A percentile compares a stretch with the other conserved stretches of the same genome.
phyloP scores from a whole-genome alignment of 2,329 filamentous ascomycete genomes.

The Exserohilum rostratum region DNA sequence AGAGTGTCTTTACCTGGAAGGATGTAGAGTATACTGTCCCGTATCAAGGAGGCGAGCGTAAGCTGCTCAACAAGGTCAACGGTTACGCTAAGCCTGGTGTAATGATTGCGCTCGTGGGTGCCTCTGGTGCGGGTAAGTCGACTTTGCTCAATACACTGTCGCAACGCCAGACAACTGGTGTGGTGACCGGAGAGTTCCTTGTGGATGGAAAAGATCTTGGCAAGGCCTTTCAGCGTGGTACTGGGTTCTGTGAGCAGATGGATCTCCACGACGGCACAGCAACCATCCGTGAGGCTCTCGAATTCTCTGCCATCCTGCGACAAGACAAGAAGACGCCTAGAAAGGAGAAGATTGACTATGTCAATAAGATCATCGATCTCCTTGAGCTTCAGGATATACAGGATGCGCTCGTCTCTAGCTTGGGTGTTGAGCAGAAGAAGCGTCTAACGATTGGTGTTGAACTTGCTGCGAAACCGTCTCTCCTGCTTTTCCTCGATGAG shows the following conservation, averaged over 20 bases:
- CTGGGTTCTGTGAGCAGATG: slow-evolving; percentile 75
- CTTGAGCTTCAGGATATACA: slow-evolving; percentile 69
- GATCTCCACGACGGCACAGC: slow-evolving; percentile 73
- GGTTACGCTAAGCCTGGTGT: slow-evolving; percentile 81
- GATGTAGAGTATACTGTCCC: slow-evolving; percentile 71
- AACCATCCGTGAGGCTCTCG: slow-evolving; percentile 70
- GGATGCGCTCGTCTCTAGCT: slow-evolving; percentile 68
- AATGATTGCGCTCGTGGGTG: slow-evolving; percentile 82
- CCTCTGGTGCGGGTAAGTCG: slow-evolving; percentile 81
- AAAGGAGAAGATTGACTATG: slow-evolving; percentile 69
- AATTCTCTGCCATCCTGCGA: slow-evolving; percentile 70
- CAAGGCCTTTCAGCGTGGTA: slow-evolving; percentile 67
- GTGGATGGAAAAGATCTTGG: slow-evolving; percentile 69
- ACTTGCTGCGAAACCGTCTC: slow-evolving; percentile 63
- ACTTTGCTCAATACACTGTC: slow-evolving; percentile 79
- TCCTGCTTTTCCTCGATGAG: slow-evolving; percentile 74
- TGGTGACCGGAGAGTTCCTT: slow-evolving; percentile 72
- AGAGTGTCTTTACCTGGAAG: slow-evolving; percentile 49
- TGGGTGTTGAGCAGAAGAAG: slow-evolving; percentile 74
- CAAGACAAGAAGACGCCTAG: slow-evolving; percentile 62
- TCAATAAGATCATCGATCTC: slow-evolving; percentile 69
- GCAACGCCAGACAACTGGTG: slow-evolving; percentile 71
- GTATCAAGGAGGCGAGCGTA: slow-evolving; percentile 66
- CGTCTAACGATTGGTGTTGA: slow-evolving; percentile 76
- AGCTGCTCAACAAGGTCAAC: slow-evolving; percentile 71